A percentile compares a stretch with the other conserved stretches of the same genome.
Evolutionary conservation across 108 stramenopile species (phyloP).

Genomic region (Chaetoceros tenuissimus): DNA sequence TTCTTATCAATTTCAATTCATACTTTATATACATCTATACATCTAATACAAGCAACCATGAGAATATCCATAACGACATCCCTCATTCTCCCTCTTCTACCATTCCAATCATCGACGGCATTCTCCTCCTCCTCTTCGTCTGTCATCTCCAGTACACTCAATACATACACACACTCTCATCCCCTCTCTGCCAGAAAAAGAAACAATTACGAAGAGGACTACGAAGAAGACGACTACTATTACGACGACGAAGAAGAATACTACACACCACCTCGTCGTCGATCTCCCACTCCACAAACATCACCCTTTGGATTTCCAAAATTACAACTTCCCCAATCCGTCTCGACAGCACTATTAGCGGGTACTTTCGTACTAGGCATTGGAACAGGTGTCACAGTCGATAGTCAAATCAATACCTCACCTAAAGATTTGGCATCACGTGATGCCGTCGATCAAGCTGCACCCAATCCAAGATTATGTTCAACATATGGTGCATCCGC

Average conservation of each 20-base stretch:
- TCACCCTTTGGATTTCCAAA: conserved; percentile 57
- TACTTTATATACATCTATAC: too few species aligned
- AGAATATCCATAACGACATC: too few species aligned
- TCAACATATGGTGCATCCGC: conserved; percentile 81
- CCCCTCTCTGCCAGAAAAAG: too few species aligned
- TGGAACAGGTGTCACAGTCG: conserved; percentile 89
- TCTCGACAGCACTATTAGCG: conserved; percentile 75
- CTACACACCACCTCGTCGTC: conserved; percentile 13
- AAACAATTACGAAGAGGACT: conserved; percentile 24
- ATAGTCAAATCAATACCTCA: conserved; percentile 90
- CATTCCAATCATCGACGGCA: too few species aligned
- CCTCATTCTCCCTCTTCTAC: too few species aligned
- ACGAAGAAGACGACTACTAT: conserved; percentile 23
- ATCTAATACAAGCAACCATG: too few species aligned
- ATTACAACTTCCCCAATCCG: conserved; percentile 61
- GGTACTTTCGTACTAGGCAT: conserved; percentile 89
- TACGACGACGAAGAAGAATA: conserved; percentile 26
- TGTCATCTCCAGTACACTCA: too few species aligned
- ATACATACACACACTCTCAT: too few species aligned
- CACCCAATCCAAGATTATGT: conserved; percentile 87
- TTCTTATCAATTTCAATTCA: too few species aligned
- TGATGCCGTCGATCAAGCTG: conserved; percentile 91
- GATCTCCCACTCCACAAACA: too few species aligned
- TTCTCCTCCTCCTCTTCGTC: too few species aligned
- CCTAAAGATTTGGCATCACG: conserved; percentile 85